Conservation (phyloP, 768 basidiomycete species). For the Gelatoporia subvermispora region DNA sequence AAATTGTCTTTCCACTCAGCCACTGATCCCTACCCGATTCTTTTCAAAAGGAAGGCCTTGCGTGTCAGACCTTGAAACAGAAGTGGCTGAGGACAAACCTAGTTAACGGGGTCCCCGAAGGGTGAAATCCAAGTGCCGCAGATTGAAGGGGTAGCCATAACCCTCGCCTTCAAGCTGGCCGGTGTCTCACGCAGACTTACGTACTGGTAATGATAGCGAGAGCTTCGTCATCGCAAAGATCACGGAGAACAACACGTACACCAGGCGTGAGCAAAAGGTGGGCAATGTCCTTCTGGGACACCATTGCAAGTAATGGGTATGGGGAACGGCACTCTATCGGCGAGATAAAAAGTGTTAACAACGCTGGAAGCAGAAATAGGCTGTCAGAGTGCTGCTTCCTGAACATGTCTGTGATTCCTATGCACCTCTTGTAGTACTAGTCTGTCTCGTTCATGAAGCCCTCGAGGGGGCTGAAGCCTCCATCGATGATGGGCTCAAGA, state of each 20-base stretch:
- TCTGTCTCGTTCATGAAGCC: slow-evolving; percentile 94
- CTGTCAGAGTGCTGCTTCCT: not conserved
- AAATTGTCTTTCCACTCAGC: too few species aligned
- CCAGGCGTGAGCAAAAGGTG: slow-evolving; percentile 63
- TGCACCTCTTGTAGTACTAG: slow-evolving; percentile 82
- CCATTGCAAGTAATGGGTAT: slow-evolving; percentile 95
- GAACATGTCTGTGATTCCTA: not conserved
- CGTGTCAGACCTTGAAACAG: too few species aligned
- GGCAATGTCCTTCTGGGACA: slow-evolving; percentile 73
- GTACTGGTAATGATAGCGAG: slow-evolving; percentile 85
- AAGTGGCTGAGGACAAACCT: too few species aligned
- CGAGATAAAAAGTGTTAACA: slow-evolving; percentile 79
- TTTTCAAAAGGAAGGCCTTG: too few species aligned
- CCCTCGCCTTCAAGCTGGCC: too few species aligned
- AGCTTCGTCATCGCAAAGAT: slow-evolving; percentile 89
- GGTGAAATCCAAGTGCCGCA: too few species aligned
- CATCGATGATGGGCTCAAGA: slow-evolving; percentile 92
- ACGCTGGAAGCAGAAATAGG: slow-evolving; percentile 54
- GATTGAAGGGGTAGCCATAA: too few species aligned
- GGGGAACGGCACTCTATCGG: slow-evolving; percentile 83
- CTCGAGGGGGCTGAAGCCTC: slow-evolving; percentile 97
- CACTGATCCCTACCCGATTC: too few species aligned
- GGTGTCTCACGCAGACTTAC: not conserved
- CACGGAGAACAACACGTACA: slow-evolving; percentile 74
- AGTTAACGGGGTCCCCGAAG: too few species aligned